Evolutionary conservation across 2,329 filamentous ascomycete genomes (phyloP), one percentile per base, ranked within the genome.

Genomic region (Claviceps digitariae): DNA sequence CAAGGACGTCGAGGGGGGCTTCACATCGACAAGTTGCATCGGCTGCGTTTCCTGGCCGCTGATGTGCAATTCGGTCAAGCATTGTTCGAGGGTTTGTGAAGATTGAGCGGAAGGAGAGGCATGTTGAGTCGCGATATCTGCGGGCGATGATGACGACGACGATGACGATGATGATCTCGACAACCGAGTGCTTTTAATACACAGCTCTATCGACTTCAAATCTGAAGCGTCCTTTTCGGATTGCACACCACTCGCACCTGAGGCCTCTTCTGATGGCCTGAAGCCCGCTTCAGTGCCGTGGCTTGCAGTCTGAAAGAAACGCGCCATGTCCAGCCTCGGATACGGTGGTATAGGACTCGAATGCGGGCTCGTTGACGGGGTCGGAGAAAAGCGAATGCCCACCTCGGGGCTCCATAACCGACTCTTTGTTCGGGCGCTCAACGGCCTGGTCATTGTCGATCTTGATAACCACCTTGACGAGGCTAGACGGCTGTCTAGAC

Each of bases 361-460:
- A 45, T 43, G 57, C 49, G 31, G 55, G 48, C 56, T 58, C 13
- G 62, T 55, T 0, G 62, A 50, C 10, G 45, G 20, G 27, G 25
- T 13, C 10, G 45, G 38, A 13, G 52, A 58, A 56, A 68, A 69
- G 6, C 64, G 61, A 50, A 69, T 64, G 25, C 64, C 65, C 31
- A 56, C 54, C 23, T 57, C 57, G 21, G 61, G 63, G 43, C 57
- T 62, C 68, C 67, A 69, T 29, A 67, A 56, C 23, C 53, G 48
- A 41, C 53, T 58, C 25, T 52, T 53, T 4, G 51, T 49, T 25
- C 31, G 50, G 20, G 53, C 48, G 38, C 52, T 55, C 59, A 55
- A 54, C 29, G 50, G 51, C 49, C 56, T 55, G 21, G 49, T 52
- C 52, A 55, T 54, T 21, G 51, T 43, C 20, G 40, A 45, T 21